Base-by-base conservation (phyloP, 345 rosid species). In the Citrus medica region DNA sequence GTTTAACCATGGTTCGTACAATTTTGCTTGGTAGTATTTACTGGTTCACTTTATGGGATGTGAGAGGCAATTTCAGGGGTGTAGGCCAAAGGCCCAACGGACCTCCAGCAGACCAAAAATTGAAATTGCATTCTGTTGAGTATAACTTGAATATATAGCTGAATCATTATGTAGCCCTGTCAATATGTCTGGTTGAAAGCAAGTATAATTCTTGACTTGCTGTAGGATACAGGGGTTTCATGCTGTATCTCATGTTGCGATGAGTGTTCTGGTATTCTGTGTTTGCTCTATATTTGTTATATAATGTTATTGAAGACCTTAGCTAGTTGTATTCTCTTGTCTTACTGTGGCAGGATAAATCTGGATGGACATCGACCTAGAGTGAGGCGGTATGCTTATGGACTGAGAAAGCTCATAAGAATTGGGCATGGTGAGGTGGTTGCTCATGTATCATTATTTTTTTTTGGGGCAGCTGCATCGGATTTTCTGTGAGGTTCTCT, bases 281-380 rank as follows among this genome's bases (percentile, higher is more conserved):
- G 35, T 53, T 35, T 37, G 64, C 67, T 58, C 59, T 67, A 16
- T 42, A 25, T 27, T 27, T 55, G 27, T 46, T 37, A 48, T 53
- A 35, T 35, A 65, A 38, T 65, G 19, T 13, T 14, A 69, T 64
- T 53, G 67, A 46, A 46, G 30, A 1, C 62, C 62, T 69, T 40
- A 22, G 32, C 40, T 58, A 58, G 37, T 37, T 79, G 63, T 70
- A 53, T 69, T 67, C 71, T n/a, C 58, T 61, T 79, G 40, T 83
- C 77, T 70, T 79, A 37, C 32, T 81, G 59, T 79, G 83, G 83
- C 83, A 92, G 99, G 85, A 90, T 93, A 72, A 83, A 92, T 88
- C 82, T 95, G 65, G 99, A 89, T 74, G 97, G 94, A 68, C 99
- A 87, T 88, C 93, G 97, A 74, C 97, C 88, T 65, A 88, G 94